phyloP scores from a whole-genome alignment of 1,284 basidiomycete genomes.

The Vanrija sp. region DNA sequence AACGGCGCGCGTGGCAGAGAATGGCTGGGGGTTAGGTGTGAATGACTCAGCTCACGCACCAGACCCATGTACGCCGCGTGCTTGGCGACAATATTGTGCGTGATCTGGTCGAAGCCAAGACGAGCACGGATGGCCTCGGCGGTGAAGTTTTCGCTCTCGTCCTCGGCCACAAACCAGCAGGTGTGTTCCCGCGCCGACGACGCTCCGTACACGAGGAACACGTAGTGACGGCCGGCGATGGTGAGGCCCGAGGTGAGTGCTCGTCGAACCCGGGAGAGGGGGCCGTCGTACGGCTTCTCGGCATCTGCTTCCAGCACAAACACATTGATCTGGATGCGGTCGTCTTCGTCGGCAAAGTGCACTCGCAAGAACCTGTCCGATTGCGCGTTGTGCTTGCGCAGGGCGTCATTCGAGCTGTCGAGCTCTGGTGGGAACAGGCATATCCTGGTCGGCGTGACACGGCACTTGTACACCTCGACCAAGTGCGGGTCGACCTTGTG shows the following conservation, averaged over 20 bases:
- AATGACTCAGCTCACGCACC: background rate
- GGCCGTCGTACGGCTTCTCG: constrained; percentile 13
- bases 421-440: constrained; percentile 22
- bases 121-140: constrained; percentile 4
- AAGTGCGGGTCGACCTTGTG: constrained; percentile 7
- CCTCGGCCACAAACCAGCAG: constrained; percentile 28
- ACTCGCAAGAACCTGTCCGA: constrained; percentile 29
- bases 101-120: constrained; percentile 18
- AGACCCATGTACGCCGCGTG: constrained; percentile 18
- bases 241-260: constrained; percentile 20
- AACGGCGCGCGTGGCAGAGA: constrained; percentile 19
- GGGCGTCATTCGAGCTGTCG: constrained; percentile 25
- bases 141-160: constrained; percentile 4
- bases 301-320: constrained; percentile 18
- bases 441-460: constrained; percentile 28
- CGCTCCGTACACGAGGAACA: constrained; percentile 18
- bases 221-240: constrained; percentile 23
- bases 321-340: constrained; percentile 21
- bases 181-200: constrained; percentile 14
- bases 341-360: constrained; percentile 29
- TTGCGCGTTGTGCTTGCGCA: constrained; percentile 13
- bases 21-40: constrained; percentile 10
- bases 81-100: constrained; percentile 22
- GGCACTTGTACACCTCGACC: constrained; percentile 16
- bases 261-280: constrained; percentile 24